Conservation (phyloP, 495 filamentous ascomycete genomes). For the Xylaria castorea region DNA sequence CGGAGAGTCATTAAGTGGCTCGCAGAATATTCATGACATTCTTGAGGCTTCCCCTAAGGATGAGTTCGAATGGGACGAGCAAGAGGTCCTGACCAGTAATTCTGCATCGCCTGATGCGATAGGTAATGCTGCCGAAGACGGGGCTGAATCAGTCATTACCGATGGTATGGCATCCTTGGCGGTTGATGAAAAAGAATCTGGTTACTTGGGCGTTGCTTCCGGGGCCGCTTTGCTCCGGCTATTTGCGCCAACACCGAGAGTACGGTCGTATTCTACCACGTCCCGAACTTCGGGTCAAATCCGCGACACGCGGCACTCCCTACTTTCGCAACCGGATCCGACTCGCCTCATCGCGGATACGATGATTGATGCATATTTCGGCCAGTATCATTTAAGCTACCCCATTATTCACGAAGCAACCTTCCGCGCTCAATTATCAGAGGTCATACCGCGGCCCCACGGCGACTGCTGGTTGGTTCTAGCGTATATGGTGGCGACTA, state of each 20-base stretch:
- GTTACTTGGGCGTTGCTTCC: slow-evolving; percentile 30
- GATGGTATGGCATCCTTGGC: slow-evolving; percentile 33
- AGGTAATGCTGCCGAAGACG: background rate
- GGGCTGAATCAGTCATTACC: slow-evolving; percentile 14
- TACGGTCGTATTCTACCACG: slow-evolving; percentile 3
- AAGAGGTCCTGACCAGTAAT: background rate
- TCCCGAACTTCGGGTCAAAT: slow-evolving; percentile 11
- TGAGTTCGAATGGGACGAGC: slow-evolving; percentile 38
- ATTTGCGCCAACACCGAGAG: slow-evolving; percentile 11
- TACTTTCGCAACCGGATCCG: slow-evolving; percentile 24
- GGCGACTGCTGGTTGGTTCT: slow-evolving; percentile 58
- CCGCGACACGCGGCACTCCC: slow-evolving; percentile 6
- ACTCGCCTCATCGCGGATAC: slow-evolving; percentile 26
- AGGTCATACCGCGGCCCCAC: slow-evolving; percentile 57
- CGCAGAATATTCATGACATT: background rate
- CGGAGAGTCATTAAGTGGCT: background rate
- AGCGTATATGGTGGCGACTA: slow-evolving; percentile 56
- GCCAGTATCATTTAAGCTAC: slow-evolving; percentile 61
- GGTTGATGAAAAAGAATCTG: slow-evolving; percentile 25
- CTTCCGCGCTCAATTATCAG: slow-evolving; percentile 61
- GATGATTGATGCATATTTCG: slow-evolving; percentile 31
- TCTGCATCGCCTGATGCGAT: slow-evolving; percentile 8
- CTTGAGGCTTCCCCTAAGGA: slow-evolving; percentile 29
- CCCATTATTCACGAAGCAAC: slow-evolving; percentile 62
- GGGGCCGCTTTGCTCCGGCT: slow-evolving; percentile 31